Conservation (phyloP, 768 basidiomycete genomes). For the Russula brevipes region DNA sequence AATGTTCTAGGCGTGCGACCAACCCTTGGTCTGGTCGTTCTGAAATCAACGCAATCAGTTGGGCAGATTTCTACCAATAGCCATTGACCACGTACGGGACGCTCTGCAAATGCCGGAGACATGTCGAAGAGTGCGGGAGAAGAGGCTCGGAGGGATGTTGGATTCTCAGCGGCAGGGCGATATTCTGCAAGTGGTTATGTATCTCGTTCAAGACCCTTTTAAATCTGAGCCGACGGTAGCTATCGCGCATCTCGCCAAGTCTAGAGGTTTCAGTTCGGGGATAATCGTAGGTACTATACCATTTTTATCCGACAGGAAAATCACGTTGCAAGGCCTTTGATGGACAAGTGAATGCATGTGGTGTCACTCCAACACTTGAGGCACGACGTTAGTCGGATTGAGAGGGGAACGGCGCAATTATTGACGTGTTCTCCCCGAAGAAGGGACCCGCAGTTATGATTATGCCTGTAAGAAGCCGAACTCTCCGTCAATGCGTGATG, state of each 20-base stretch:
- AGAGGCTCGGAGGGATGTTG: not conserved
- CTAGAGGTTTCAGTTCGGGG: not conserved
- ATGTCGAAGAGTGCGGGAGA: not conserved
- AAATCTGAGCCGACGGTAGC: not conserved
- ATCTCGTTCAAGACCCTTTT: conserved; percentile 19
- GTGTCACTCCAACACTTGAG: not conserved
- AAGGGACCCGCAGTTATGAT: not conserved
- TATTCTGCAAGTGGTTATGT: conserved; percentile 15
- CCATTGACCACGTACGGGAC: not conserved
- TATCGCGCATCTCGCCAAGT: not conserved
- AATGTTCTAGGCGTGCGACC: not conserved
- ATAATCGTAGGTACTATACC: not conserved
- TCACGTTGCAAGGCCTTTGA: conserved; percentile 5
- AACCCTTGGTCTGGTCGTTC: not conserved
- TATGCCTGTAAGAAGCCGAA: not conserved
- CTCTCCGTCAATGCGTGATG: not conserved
- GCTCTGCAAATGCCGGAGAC: not conserved
- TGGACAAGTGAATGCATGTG: not conserved
- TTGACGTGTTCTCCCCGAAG: too few relatives aligned
- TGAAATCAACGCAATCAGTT: not conserved
- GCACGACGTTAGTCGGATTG: not conserved
- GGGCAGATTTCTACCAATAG: not conserved
- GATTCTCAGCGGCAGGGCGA: not conserved
- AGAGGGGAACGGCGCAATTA: too few relatives aligned
- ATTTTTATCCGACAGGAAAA: not conserved